Evolutionary conservation across 345 rosid species (phyloP).

Genomic region (Rhodamnia argentea): DNA sequence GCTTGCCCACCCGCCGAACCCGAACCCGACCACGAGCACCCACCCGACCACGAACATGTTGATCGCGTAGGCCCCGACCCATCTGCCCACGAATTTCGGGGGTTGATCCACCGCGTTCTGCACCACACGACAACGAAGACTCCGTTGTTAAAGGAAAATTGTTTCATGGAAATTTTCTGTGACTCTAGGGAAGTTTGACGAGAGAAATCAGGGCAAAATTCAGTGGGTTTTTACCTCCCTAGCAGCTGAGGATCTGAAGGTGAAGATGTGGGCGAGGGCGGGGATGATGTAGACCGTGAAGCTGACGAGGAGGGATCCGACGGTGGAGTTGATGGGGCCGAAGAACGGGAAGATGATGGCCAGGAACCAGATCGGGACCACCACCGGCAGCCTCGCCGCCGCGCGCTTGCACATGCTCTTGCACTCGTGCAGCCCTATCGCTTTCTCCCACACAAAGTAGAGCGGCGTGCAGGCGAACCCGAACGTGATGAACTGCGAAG

Average conservation of each 20-base stretch:
- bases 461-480: constrained; percentile 96
- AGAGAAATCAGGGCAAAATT: not conserved
- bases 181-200: not conserved
- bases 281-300: constrained; percentile 99
- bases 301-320: constrained; percentile 95
- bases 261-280: constrained; percentile 83
- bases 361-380: constrained; percentile 88
- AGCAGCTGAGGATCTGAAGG: constrained; percentile 74
- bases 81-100: constrained; percentile 58
- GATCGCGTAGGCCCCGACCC: constrained; percentile 79
- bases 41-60: constrained; percentile 80
- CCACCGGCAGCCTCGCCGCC: constrained; percentile 89
- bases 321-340: constrained; percentile 95
- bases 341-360: constrained; percentile 95
- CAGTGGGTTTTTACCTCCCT: constrained; percentile 45
- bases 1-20: constrained; percentile 98
- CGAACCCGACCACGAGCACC: constrained; percentile 89
- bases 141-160: not conserved
- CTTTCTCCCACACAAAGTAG: constrained; percentile 99
- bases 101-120: constrained; percentile 97
- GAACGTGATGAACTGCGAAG: constrained; percentile 72
- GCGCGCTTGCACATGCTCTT: constrained; percentile 92
- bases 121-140: constrained; percentile 8
- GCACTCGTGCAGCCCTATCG: constrained; percentile 92
- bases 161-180: not conserved